Evolutionary conservation across 140 eudicot species (phyloP).

Genomic region (Bidens hawaiensis): DNA sequence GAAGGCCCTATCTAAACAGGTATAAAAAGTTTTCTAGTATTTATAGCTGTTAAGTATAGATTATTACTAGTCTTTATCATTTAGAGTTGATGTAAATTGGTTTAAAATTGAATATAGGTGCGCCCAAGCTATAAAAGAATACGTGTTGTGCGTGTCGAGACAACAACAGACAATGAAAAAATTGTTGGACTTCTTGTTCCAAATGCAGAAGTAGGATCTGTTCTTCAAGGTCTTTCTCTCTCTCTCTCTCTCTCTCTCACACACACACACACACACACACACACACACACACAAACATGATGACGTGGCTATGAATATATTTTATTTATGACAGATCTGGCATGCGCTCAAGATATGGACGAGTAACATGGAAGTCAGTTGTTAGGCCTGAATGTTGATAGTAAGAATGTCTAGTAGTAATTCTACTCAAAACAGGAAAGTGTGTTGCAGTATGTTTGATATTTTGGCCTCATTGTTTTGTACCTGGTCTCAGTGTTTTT

Average conservation of each 20-base stretch:
- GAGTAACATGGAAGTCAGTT: conserved; percentile 30
- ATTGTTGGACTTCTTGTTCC: conserved; percentile 96
- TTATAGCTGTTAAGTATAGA: too few relatives aligned
- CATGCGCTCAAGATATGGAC: conserved; percentile 70
- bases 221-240: conserved; percentile 77
- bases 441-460: conserved; percentile 11
- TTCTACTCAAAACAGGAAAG: too few relatives aligned
- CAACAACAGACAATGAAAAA: conserved; percentile 75
- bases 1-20: conserved; percentile 93
- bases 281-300: conserved; percentile 12
- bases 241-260: conserved; percentile 14
- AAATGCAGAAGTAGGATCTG: conserved; percentile 76
- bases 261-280: conserved; percentile 2
- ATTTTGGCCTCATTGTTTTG: conserved; percentile 19
- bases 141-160: conserved; percentile 88
- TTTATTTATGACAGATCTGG: conserved; percentile 40
- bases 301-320: too few relatives aligned
- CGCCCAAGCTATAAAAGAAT: conserved; percentile 80
- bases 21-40: conserved; percentile 7
- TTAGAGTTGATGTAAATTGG: background rate
- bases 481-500: conserved; percentile 3
- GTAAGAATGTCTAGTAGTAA: too few relatives aligned
- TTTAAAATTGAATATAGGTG: conserved; percentile 34
- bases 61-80: background rate
- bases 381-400: too few relatives aligned